phyloP scores from a whole-genome alignment of 2,329 filamentous ascomycete genomes.

The Helicocarpus griseus region DNA sequence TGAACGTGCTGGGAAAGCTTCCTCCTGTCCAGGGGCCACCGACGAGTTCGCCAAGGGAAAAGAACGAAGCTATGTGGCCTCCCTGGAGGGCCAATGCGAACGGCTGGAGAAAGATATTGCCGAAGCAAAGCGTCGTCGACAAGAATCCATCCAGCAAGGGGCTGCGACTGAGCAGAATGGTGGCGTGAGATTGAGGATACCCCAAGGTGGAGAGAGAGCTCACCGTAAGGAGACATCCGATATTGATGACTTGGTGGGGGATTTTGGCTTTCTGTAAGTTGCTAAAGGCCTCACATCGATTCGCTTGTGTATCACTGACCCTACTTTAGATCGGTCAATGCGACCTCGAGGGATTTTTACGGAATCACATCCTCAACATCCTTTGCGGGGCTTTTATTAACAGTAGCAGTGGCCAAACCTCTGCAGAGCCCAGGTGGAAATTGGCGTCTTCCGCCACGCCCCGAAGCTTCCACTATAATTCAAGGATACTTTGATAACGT shows the following conservation, averaged over 20 bases:
- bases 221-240: constrained; percentile 63
- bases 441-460: constrained; percentile 61
- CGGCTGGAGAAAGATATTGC: constrained; percentile 69
- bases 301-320: constrained; percentile 9
- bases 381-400: constrained; percentile 78
- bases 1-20: constrained; percentile 77
- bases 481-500: constrained; percentile 80
- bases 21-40: constrained; percentile 85
- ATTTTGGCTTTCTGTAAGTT: constrained; percentile 78
- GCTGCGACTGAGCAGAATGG: constrained; percentile 17
- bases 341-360: constrained; percentile 88
- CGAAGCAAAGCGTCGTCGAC: constrained; percentile 30
- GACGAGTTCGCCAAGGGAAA: constrained; percentile 95
- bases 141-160: constrained; percentile 44
- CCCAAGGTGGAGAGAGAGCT: not conserved
- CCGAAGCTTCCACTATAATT: constrained; percentile 58
- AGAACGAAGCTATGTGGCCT: constrained; percentile 92
- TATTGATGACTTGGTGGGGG: constrained; percentile 84
- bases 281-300: not conserved
- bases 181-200: not conserved
- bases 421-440: constrained; percentile 48
- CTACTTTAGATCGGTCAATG: constrained; percentile 68
- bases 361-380: constrained; percentile 82
- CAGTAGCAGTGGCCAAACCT: constrained; percentile 66
- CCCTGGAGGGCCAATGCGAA: constrained; percentile 83